Evolutionary conservation across 2,329 filamentous ascomycete genomes (phyloP), one percentile per base, ranked within the genome.

Genomic region (Ploettnerulaceae sp.): DNA sequence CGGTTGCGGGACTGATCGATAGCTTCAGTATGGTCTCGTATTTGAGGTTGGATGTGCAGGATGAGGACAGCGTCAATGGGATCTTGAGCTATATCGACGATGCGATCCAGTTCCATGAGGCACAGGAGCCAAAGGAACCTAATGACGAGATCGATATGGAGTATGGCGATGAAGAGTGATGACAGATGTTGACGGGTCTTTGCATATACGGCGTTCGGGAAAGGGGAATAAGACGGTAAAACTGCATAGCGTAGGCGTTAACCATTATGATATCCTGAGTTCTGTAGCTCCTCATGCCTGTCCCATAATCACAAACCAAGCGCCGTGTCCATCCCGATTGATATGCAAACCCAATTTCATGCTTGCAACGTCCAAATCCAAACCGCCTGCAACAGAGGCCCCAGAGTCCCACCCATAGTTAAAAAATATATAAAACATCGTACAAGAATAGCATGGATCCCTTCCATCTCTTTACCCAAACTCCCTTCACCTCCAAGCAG

Each of bases 21-120:
- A 93, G 89, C 67, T 98, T 96, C 69, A 95, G 89, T 70, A 94
- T 98, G 88, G 88, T 98, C 9, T 95, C 87, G 37, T 98, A 95
- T 64, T 73, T 96, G 47, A 88, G 90, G 69, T 73, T 97, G 34
- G 87, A 97, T 62, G 85, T 84, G 21, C 86, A 93, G 56, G 83
- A 95, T 60, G 91, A 97, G 69, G 89, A 97, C 60, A 97, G 91
- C 62, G 82, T 97, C 3, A 84, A 77, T 1, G 82, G 76, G 1
- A 84, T 95, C 20, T 68, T 96, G 57, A 95, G 89, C 71, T 89
- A 94, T 69, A 93, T 96, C 58, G 90, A 96, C 65, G 89, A 96
- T 68, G 86, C 87, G 21, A 93, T 95, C 56, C 90, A 95, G 65
- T 96, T 80, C 66, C 87, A 95, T 63, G 90, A 96, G 66, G 87